These are phyloP conservation scores for Lactifluus rugatus DNA, from an alignment of 768 basidiomycete species.

Conservation along the genomic window DNA sequence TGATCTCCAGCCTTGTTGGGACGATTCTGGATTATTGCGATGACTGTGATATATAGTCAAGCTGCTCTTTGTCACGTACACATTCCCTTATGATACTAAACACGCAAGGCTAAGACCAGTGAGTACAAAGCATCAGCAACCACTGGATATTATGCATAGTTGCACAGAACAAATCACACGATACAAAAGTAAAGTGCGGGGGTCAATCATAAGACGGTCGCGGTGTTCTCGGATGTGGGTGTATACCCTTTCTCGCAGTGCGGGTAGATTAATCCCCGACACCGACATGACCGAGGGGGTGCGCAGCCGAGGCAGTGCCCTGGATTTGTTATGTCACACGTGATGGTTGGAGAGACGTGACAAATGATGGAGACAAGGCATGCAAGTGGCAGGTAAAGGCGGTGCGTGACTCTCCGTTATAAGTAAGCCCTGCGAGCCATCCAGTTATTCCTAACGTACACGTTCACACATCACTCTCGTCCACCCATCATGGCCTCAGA, in stretches of 20 bases:
- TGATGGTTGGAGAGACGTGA: too few relatives aligned
- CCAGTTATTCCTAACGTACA: too few relatives aligned
- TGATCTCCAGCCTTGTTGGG: neutral
- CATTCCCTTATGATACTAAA: neutral
- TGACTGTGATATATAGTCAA: neutral
- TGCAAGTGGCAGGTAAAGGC: too few relatives aligned
- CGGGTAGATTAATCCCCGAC: too few relatives aligned
- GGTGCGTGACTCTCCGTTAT: neutral
- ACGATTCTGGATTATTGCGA: neutral
- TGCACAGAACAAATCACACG: neutral
- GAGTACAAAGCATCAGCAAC: too few relatives aligned
- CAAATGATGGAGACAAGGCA: too few relatives aligned
- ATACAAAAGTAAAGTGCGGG: too few relatives aligned
- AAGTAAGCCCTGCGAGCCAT: too few relatives aligned
- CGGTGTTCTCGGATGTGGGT: neutral
- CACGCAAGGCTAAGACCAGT: too few relatives aligned
- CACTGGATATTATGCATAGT: neutral
- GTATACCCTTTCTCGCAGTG: too few relatives aligned
- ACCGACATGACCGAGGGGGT: neutral
- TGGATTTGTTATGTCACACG: neutral
- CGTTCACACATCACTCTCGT: neutral
- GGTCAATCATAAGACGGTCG: neutral
- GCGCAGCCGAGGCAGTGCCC: neutral
- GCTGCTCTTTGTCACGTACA: neutral
- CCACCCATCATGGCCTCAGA: conserved; percentile 21